Base-by-base conservation (phyloP, 768 basidiomycete species). In the Brasilioporus rufonigricans region DNA sequence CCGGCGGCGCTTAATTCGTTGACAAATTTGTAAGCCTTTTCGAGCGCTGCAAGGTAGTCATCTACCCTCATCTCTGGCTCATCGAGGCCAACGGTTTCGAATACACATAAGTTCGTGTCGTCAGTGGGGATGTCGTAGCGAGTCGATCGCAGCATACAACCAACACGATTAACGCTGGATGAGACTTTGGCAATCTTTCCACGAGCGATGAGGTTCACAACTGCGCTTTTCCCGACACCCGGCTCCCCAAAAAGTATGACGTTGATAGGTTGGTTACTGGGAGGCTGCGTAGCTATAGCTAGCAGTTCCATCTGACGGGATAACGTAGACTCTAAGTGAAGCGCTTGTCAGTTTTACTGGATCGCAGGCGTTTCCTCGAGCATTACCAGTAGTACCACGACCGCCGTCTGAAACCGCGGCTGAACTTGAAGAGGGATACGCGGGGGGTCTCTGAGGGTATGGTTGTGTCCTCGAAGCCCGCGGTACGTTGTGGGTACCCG, bases 1-100 rank as follows among this genome's bases (percentile, higher is more conserved):
- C n/a, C n/a, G n/a, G 60, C 63, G 33, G 33, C 35, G 16, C 55
- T 19, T n/a, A 70, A 47, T 10, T 63, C 63, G 11, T 59, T 61
- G 44, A 70, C 59, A 49, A 70, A 70, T 5, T 36, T 10, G 27
- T 64, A 52, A 0, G 68, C 70, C 8, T 70, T 71, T 48, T 66
- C 65, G 38, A 70, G 57, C 26, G 70, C 66, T n/a, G 50, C 23
- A 8, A 71, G 57, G 27, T 70, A 70, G 4, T 58, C 70, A 21
- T 58, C 62, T 39, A 67, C 40, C 9, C 65, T 68, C 51, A 70
- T 57, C 33, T 64, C 59, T 23, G 70, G 65, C 43, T 70, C 68
- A 32, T 71, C 65, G 19, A 70, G 68, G 27, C 68, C 68, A 21
- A 65, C 61, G 3, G 68, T 69, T 33, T 70, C 68, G 65, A 68